A percentile compares a stretch with the other conserved stretches of the same genome.
phyloP scores from a whole-genome alignment of 2,329 filamentous ascomycete genomes.

The Colletotrichum sublineola region DNA sequence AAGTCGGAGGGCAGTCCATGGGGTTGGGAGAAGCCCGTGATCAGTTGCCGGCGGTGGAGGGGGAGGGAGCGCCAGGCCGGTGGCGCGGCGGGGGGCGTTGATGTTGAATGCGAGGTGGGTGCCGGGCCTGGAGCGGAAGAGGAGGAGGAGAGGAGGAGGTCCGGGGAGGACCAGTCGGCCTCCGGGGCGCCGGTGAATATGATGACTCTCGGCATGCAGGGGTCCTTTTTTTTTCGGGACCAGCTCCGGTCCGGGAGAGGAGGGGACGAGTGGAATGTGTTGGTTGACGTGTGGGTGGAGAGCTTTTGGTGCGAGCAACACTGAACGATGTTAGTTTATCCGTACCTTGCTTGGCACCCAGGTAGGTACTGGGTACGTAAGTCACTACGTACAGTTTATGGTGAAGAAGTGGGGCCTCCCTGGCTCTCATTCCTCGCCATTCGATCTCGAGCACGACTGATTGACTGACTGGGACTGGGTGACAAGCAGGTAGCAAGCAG shows the following conservation, averaged over 20 bases:
- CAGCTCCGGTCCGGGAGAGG: constrained; percentile 16
- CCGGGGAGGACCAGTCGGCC: constrained; percentile 48
- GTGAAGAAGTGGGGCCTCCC: too few relatives aligned
- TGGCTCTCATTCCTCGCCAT: not conserved
- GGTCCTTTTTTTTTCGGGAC: not conserved
- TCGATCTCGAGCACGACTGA: not conserved
- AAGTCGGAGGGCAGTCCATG: constrained; percentile 53
- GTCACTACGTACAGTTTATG: not conserved
- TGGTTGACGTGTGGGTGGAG: constrained; percentile 7
- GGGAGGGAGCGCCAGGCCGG: constrained; percentile 69
- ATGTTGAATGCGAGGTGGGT: not conserved
- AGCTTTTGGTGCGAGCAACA: not conserved
- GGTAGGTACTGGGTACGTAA: not conserved
- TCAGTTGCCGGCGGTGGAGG: constrained; percentile 59
- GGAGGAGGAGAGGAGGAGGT: constrained; percentile 43
- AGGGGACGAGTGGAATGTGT: not conserved
- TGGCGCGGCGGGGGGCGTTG: constrained; percentile 30
- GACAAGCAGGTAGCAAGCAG: not conserved
- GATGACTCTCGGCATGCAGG: constrained; percentile 53
- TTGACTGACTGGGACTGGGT: not conserved
- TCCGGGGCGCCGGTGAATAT: constrained; percentile 54
- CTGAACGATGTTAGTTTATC: not conserved
- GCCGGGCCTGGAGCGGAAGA: not conserved
- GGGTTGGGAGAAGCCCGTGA: constrained; percentile 66
- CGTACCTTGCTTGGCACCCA: not conserved